A percentile compares a stretch with the other conserved stretches of the same genome.
Evolutionary conservation across 1,139 yeast genomes (phyloP).

Genomic region (Yamadazyma diospyri): DNA sequence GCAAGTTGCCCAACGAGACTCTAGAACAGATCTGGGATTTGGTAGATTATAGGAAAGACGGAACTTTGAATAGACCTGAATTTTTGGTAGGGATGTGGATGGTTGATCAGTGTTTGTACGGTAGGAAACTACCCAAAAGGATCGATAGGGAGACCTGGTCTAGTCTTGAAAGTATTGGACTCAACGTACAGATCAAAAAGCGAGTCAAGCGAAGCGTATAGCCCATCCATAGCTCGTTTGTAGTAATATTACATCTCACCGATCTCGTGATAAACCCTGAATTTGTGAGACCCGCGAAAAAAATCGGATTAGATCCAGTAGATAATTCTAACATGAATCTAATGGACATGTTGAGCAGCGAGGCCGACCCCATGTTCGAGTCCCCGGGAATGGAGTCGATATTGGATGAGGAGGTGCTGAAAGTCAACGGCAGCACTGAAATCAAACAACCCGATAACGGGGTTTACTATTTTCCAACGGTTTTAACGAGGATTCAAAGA

Average conservation of each 20-base stretch:
- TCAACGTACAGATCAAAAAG: slow-evolving; percentile 37
- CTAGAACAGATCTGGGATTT: slow-evolving; percentile 72
- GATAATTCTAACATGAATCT: slow-evolving; percentile 28
- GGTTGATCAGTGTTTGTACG: slow-evolving; percentile 93
- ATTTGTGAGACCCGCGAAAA: neutral
- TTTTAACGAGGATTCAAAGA: slow-evolving; percentile 51
- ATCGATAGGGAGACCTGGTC: slow-evolving; percentile 62
- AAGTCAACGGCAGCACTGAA: neutral
- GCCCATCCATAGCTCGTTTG: neutral
- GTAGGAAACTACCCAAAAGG: slow-evolving; percentile 75
- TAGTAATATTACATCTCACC: too few relatives aligned
- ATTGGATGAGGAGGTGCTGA: slow-evolving; percentile 8
- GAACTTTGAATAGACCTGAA: slow-evolving; percentile 73
- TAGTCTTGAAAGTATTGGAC: slow-evolving; percentile 53
- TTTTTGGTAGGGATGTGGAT: slow-evolving; percentile 95
- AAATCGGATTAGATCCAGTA: neutral
- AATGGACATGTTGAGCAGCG: slow-evolving; percentile 32
- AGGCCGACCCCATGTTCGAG: slow-evolving; percentile 15
- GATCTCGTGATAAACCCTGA: too few relatives aligned
- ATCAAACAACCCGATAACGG: slow-evolving; percentile 17
- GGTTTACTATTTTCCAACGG: slow-evolving; percentile 53
- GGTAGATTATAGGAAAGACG: slow-evolving; percentile 74
- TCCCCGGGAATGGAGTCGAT: slow-evolving; percentile 8
- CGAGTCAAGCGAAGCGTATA: slow-evolving; percentile 16
- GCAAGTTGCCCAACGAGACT: slow-evolving; percentile 62